phyloP scores from a whole-genome alignment of 768 basidiomycete species.

The Pisolithus microcarpus region DNA sequence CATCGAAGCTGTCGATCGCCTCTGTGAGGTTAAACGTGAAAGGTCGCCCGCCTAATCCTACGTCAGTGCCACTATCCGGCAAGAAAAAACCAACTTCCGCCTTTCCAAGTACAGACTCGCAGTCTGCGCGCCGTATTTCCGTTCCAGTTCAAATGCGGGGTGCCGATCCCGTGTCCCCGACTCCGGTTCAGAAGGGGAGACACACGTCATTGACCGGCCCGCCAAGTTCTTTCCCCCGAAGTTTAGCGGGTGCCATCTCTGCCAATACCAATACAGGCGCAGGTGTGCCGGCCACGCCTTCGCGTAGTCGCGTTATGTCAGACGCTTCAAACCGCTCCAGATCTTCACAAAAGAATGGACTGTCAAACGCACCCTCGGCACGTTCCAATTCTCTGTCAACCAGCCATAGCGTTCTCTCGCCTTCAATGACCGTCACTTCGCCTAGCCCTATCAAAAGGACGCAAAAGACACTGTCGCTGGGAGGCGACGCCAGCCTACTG shows the following conservation, averaged over 20 bases:
- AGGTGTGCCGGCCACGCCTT: constrained; percentile 28
- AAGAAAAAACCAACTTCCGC: constrained; percentile 31
- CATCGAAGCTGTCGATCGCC: constrained; percentile 15
- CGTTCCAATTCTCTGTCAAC: constrained; percentile 22
- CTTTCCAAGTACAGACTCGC: constrained; percentile 31
- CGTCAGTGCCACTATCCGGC: constrained; percentile 35
- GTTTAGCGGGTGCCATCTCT: constrained; percentile 12
- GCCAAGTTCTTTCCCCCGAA: constrained; percentile 21
- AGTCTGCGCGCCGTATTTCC: constrained; percentile 31
- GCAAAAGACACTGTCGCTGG: constrained; percentile 22
- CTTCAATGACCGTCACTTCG: constrained; percentile 34
- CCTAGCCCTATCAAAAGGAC: constrained; percentile 32
- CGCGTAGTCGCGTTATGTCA: constrained; percentile 40
- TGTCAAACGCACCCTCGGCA: constrained; percentile 13
- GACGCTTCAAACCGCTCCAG: constrained; percentile 27
- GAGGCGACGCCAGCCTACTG: constrained; percentile 6
- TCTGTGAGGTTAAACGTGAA: constrained; percentile 14
- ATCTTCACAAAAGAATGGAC: constrained; percentile 18
- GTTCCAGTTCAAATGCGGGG: constrained; percentile 30
- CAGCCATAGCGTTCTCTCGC: constrained; percentile 17
- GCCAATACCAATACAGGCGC: constrained; percentile 7
- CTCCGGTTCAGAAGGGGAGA: constrained; percentile 21
- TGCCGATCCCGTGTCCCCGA: constrained; percentile 20
- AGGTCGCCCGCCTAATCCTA: constrained; percentile 44
- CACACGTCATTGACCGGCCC: constrained; percentile 23